Conservation (phyloP, 192 early-diverging fungal species). For the Entomortierella lignicola region DNA sequence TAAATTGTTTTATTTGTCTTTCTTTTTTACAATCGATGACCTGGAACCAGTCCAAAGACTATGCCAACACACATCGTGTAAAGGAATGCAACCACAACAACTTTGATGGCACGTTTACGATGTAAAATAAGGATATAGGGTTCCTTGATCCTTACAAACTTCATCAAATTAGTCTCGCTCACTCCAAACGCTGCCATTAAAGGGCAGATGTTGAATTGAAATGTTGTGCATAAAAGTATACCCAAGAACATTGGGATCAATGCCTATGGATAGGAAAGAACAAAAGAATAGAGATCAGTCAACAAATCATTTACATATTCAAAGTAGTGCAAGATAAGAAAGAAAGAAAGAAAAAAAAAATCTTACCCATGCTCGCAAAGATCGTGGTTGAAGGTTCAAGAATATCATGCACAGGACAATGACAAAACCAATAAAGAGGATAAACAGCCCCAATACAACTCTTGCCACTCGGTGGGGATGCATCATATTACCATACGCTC, state of each 20-base stretch:
- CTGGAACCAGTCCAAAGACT: slow-evolving; percentile 40
- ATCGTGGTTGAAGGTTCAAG: slow-evolving; percentile 56
- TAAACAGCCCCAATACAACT: slow-evolving; percentile 58
- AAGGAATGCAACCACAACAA: slow-evolving; percentile 16
- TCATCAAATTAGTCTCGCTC: slow-evolving; percentile 42
- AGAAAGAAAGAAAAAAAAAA: neutral
- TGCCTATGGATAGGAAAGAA: slow-evolving; percentile 16
- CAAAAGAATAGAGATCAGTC: neutral
- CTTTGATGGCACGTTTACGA: slow-evolving; percentile 18
- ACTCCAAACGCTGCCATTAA: slow-evolving; percentile 26
- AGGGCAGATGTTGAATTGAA: slow-evolving; percentile 48
- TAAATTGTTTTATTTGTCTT: neutral
- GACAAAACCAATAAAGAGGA: slow-evolving; percentile 64
- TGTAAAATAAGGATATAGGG: slow-evolving; percentile 36
- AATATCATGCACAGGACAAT: slow-evolving; percentile 65
- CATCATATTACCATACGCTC: slow-evolving; percentile 68
- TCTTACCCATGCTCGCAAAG: slow-evolving; percentile 65
- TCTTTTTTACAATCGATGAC: slow-evolving; percentile 27
- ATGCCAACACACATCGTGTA: slow-evolving; percentile 23
- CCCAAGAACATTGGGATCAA: slow-evolving; percentile 39
- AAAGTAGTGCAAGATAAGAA: neutral
- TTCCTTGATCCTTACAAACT: slow-evolving; percentile 44
- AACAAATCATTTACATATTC: neutral
- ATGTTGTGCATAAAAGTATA: slow-evolving; percentile 29
- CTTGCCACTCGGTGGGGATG: slow-evolving; percentile 59